Evolutionary conservation across 805 yeast species (phyloP), one percentile per base, ranked within the genome.

Genomic region (Yarrowia sp.): DNA sequence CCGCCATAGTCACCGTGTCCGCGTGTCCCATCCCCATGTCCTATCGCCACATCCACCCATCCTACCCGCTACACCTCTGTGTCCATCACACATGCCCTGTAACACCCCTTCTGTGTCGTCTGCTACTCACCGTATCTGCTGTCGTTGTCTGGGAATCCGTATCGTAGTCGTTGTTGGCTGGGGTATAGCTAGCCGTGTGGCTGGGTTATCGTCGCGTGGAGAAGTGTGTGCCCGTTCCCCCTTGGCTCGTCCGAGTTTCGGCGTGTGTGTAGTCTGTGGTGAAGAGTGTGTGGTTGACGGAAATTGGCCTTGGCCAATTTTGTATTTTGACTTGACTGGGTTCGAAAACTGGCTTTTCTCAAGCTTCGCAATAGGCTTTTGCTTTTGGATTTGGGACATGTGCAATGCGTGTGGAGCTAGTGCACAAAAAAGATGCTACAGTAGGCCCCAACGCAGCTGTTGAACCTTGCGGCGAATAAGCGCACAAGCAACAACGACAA

Each of bases 301-400:
- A 48, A 48, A 17, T 48, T 33, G 55, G 41, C 33, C 7, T 48
- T 35, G 55, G 41, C 41, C 55, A 15, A 48, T 33, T 32, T 33
- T 48, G 55, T 48, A 48, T 48, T 48, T 48, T 48, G 55, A 48
- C 55, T 48, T 48, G 55, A 48, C 55, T 48, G 55, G 55, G 41
- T 48, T 48, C 41, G 41, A 35, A 31, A 22, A 33, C 35, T 48
- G 55, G 32, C 55, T 48, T 48, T 48, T 48, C 39, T 48, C 28
- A 2, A 44, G 43, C 38, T 38, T 22, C 7, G 35, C 8, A n/a
- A 28, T 51, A 38, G 60, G n/a, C 44, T 51, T 38, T 39, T 36
- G 60, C 60, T 22, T 51, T 51, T 39, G 60, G 36, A 38, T 51
- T 51, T 51, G 44, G 45, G 36, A 51, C 60, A 22, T 51, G 60